Evolutionary conservation across 2,329 filamentous ascomycete species (phyloP).

Genomic region (Trichophyton verrucosum): DNA sequence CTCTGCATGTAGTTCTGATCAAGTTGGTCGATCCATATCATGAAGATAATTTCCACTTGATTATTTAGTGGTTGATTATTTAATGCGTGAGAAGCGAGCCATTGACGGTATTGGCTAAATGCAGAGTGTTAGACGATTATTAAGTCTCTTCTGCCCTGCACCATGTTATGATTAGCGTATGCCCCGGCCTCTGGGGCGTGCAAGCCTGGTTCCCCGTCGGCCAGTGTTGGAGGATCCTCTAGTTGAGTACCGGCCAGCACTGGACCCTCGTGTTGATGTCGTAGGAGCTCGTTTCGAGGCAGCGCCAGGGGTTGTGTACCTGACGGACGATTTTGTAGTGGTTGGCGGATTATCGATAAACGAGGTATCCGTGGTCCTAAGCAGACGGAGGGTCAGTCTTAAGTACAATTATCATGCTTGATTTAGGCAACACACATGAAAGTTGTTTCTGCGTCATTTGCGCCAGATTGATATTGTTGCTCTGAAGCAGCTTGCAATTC

Average conservation of each 20-base stretch:
- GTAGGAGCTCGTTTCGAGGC: conserved; percentile 16
- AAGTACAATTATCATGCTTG: conserved; percentile 46
- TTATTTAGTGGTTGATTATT: no score
- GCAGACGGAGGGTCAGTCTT: conserved; percentile 79
- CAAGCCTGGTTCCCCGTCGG: conserved; percentile 21
- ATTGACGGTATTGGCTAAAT: no score
- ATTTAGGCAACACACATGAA: conserved; percentile 52
- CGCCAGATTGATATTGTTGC: conserved; percentile 11
- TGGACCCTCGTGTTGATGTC: conserved; percentile 17
- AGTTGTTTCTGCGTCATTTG: conserved; percentile 57
- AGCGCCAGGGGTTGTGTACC: conserved; percentile 18
- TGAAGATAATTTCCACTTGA: no score
- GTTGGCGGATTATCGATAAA: conserved; percentile 73
- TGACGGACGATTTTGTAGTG: conserved; percentile 36
- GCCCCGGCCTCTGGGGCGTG: conserved; percentile 28
- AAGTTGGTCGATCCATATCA: no score
- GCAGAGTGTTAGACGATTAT: background rate
- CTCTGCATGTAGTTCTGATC: no score
- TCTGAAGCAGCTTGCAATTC: background rate
- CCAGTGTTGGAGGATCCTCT: conserved; percentile 20
- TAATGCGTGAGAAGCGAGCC: no score
- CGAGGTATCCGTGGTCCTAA: conserved; percentile 76
- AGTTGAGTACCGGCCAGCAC: conserved; percentile 26
- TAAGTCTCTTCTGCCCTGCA: background rate
- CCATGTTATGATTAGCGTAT: conserved; percentile 19